These are phyloP conservation scores for Durusdinium trenchii DNA, from an alignment of 73 alveolate species.

Conservation along the genomic window DNA sequence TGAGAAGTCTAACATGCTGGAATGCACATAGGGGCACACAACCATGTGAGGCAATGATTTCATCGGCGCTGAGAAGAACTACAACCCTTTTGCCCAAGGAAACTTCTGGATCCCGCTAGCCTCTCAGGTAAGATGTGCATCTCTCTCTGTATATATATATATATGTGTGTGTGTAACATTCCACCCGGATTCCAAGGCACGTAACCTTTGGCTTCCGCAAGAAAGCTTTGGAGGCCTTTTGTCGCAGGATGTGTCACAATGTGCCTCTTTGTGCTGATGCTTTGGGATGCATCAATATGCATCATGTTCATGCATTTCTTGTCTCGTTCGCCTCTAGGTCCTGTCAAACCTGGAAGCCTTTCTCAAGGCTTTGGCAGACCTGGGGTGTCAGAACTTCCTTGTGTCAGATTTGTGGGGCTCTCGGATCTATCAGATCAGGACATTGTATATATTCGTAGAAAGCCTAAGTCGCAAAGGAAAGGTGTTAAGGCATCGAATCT, in stretches of 20 bases:
- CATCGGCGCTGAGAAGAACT: constrained; percentile 71
- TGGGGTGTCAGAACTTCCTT: constrained; percentile 35
- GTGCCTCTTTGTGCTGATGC: neutral
- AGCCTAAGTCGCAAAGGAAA: too few species aligned
- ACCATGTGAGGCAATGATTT: constrained; percentile 26
- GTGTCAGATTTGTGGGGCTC: constrained; percentile 50
- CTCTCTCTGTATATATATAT: neutral
- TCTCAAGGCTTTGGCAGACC: constrained; percentile 34
- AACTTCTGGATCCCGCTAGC: constrained; percentile 24
- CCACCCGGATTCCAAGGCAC: neutral
- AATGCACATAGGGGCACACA: neutral
- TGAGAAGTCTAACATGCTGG: neutral
- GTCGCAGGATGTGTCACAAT: neutral
- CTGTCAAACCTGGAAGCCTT: neutral
- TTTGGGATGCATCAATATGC: neutral
- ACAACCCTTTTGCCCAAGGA: constrained; percentile 45
- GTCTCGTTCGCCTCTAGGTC: neutral
- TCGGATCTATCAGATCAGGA: neutral
- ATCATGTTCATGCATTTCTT: neutral
- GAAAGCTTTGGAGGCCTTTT: constrained; percentile 42
- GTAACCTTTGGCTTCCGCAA: constrained; percentile 57
- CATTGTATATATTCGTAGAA: too few species aligned
- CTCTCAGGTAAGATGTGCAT: neutral
- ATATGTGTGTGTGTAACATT: neutral
- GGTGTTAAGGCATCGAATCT: too few species aligned